These are phyloP conservation scores for Rhynchosporium agropyri DNA, from an alignment of 2,329 filamentous ascomycete species.

Conservation along the genomic window DNA sequence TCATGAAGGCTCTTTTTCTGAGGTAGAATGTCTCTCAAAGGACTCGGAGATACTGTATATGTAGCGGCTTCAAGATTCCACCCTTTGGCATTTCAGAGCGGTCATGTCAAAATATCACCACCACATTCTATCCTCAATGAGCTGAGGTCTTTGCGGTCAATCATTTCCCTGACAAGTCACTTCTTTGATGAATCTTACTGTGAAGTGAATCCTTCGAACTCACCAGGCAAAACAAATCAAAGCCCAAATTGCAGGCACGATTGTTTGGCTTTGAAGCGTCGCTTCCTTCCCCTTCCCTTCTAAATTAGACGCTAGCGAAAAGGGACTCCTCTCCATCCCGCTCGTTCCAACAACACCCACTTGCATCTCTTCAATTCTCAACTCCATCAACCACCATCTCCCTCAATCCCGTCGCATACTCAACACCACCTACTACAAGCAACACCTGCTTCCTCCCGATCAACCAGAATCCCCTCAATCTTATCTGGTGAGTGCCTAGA, in stretches of 20 bases:
- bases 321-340: conserved; percentile 33
- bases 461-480: conserved; percentile 24
- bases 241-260: conserved; percentile 31
- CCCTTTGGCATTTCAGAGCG: too few relatives aligned
- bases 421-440: conserved; percentile 17
- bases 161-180: not conserved
- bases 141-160: too few relatives aligned
- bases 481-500: conserved; percentile 35
- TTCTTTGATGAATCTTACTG: conserved; percentile 5
- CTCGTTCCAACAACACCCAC: not conserved
- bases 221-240: not conserved
- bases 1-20: too few relatives aligned
- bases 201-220: not conserved
- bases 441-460: conserved; percentile 18
- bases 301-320: conserved; percentile 29
- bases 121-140: too few relatives aligned
- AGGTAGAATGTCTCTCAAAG: too few relatives aligned
- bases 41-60: too few relatives aligned
- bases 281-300: conserved; percentile 24
- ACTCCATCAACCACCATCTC: conserved; percentile 25
- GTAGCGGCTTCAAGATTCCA: too few relatives aligned
- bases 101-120: too few relatives aligned
- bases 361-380: conserved; percentile 25
- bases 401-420: conserved; percentile 30
- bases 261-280: conserved; percentile 17